Conservation (phyloP, 73 alveolate genomes). For the Durusdinium trenchii region DNA sequence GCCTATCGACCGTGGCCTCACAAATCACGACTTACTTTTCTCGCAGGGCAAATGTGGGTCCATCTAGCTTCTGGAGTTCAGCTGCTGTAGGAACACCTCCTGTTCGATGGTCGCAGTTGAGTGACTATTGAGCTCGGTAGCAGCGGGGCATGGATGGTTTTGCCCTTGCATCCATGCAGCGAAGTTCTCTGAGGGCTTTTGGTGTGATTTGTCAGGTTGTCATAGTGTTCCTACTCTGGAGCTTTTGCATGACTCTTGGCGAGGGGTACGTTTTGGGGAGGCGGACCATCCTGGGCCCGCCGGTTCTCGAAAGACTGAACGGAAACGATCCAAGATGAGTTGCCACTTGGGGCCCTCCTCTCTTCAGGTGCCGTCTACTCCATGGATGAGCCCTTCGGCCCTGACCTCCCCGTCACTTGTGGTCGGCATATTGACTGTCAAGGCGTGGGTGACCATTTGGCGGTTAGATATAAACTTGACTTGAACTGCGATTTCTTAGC, state of each 20-base stretch:
- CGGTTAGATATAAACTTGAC: neutral
- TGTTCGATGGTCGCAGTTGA: no score
- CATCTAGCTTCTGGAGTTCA: no score
- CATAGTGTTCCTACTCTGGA: no score
- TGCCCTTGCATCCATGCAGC: no score
- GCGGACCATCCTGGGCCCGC: neutral
- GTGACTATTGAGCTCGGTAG: no score
- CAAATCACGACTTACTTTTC: no score
- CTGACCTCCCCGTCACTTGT: neutral
- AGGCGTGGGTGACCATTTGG: slow-evolving; percentile 17
- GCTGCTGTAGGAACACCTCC: no score
- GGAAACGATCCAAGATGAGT: neutral
- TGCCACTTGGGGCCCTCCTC: neutral
- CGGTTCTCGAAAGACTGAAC: neutral
- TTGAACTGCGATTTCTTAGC: neutral
- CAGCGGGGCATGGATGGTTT: no score
- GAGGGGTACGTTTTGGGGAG: neutral
- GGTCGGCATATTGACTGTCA: neutral
- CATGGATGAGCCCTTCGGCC: slow-evolving; percentile 19
- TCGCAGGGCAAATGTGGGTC: no score
- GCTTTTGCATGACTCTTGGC: neutral
- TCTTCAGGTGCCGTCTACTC: neutral
- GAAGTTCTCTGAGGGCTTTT: no score
- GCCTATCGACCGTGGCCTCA: no score
- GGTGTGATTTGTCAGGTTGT: no score